Conservation (phyloP, 1,284 basidiomycete species). For the Trametes hirsuta region DNA sequence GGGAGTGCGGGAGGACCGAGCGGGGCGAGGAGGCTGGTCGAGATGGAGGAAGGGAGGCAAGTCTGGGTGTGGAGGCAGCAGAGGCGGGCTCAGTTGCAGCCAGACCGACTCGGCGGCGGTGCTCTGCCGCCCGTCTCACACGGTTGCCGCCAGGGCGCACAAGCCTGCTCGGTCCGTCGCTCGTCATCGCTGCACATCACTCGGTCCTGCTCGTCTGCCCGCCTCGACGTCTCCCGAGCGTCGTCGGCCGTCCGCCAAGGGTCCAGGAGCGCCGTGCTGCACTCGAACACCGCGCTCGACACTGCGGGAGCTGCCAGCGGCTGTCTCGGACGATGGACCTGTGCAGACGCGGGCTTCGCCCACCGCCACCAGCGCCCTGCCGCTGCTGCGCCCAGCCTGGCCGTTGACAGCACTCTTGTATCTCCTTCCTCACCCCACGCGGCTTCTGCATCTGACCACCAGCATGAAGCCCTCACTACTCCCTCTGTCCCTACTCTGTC, state of each 20-base stretch:
- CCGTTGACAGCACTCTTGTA: constrained; percentile 1
- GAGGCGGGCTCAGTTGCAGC: not conserved
- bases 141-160: not conserved
- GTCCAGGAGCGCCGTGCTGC: not conserved
- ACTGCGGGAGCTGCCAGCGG: not conserved
- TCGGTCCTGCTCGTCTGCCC: not conserved
- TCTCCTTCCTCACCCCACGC: not conserved
- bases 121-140: not conserved
- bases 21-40: not conserved
- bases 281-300: not conserved
- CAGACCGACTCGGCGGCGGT: not conserved
- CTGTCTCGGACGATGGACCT: constrained; percentile 4
- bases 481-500: constrained; percentile 23
- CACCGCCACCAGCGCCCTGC: constrained; percentile 9
- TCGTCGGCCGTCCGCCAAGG: not conserved
- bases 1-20: constrained; percentile 10
- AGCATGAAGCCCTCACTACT: constrained; percentile 27
- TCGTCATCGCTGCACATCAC: not conserved
- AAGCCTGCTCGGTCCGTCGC: not conserved
- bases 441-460: not conserved
- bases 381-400: constrained; percentile 5
- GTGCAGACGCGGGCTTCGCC: constrained; percentile 7
- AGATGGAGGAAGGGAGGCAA: constrained; percentile 7
- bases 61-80: not conserved
- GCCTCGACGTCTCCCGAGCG: not conserved